Percentiles rank a stretch among this genome's conserved stretches.
Conservation (phyloP, 2,329 filamentous ascomycete species). For the Exophiala spinifera region DNA sequence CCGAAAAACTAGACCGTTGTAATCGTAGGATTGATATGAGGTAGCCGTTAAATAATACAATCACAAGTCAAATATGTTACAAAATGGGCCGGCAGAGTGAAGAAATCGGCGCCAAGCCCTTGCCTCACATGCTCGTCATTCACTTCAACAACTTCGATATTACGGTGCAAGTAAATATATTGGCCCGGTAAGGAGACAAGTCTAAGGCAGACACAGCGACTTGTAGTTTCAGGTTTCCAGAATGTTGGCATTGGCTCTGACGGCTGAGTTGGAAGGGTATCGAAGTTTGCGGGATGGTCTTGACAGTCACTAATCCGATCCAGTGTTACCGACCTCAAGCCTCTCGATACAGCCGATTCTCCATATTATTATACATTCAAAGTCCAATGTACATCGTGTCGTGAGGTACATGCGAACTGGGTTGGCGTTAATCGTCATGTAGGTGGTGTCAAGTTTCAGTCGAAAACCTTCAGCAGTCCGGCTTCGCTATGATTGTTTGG, state of each 20-base stretch:
- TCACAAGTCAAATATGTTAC: too few relatives aligned
- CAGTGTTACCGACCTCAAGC: constrained; percentile 87
- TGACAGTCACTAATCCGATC: constrained; percentile 8
- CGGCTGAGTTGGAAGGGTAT: constrained; percentile 31
- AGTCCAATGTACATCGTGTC: constrained; percentile 96
- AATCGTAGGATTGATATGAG: too few relatives aligned
- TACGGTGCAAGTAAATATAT: background rate
- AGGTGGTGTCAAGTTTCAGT: constrained; percentile 36
- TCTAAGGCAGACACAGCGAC: background rate
- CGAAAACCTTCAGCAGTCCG: background rate
- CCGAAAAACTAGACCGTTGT: too few relatives aligned
- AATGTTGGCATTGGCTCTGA: constrained; percentile 28
- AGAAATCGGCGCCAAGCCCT: too few relatives aligned
- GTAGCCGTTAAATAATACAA: too few relatives aligned
- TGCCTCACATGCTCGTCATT: too few relatives aligned
- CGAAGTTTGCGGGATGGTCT: background rate
- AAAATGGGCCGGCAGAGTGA: too few relatives aligned
- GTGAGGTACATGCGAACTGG: constrained; percentile 82
- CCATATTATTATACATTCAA: constrained; percentile 98
- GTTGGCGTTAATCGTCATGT: constrained; percentile 88
- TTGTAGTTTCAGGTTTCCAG: background rate
- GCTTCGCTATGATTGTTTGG: background rate
- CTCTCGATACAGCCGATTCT: constrained; percentile 72
- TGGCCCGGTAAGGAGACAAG: background rate
- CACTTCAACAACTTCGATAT: too few relatives aligned